Percentiles rank a stretch among this genome's conserved stretches.
Conservation (phyloP, 352 stramenopile species). For the Thalassiosira oceanica region DNA sequence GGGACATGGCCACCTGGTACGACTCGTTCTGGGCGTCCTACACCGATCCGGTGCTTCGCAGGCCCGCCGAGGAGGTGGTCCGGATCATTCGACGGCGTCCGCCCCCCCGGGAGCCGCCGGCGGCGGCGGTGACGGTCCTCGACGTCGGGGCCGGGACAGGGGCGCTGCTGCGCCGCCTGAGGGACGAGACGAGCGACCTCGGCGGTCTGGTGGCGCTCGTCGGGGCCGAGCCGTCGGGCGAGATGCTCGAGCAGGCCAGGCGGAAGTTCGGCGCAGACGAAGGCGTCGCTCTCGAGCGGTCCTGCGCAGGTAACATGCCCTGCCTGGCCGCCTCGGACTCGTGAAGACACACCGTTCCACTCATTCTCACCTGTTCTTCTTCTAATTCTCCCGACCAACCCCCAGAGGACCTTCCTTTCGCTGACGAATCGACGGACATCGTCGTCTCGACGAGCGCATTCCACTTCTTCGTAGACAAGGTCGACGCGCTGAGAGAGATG, state of each 20-base stretch:
- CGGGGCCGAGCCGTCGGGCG: conserved; percentile 12
- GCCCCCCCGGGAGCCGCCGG: neutral
- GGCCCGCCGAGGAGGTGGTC: neutral
- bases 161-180: conserved; percentile 9
- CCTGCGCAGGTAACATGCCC: too few species aligned
- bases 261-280: conserved; percentile 11
- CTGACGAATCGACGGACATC: conserved; percentile 11
- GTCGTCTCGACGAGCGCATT: conserved; percentile 26
- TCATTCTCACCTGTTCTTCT: too few species aligned
- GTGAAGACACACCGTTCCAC: too few species aligned
- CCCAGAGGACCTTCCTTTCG: conserved; percentile 16
- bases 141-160: conserved; percentile 30
- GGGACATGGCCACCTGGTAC: conserved; percentile 31
- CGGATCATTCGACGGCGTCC: neutral
- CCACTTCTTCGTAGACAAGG: conserved; percentile 27
- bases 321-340: too few species aligned
- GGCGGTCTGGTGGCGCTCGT: neutral
- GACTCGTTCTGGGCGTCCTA: conserved; percentile 19
- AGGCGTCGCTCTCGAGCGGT: neutral
- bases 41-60: neutral
- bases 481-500: conserved; percentile 17
- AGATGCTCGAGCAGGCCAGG: conserved; percentile 23
- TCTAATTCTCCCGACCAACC: too few species aligned
- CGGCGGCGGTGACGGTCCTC: neutral
- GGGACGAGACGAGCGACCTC: neutral